A percentile compares a stretch with the other conserved stretches of the same genome.
These are phyloP conservation scores for Mucor lusitanicus DNA, from an alignment of 371 early-diverging fungal species.

Conservation along the genomic window DNA sequence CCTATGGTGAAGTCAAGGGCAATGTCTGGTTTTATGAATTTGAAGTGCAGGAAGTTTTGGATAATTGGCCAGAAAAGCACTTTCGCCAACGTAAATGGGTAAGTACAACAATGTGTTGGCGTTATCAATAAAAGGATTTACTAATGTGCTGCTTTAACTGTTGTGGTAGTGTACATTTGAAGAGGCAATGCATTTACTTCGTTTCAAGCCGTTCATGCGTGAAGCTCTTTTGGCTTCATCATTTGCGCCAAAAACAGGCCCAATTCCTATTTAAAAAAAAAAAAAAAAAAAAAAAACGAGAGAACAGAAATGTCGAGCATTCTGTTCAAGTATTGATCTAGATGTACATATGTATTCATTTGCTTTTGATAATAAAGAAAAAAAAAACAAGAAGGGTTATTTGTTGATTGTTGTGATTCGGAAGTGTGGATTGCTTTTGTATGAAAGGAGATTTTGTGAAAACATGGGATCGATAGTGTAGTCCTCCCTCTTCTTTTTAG, in stretches of 20 bases:
- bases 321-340: not conserved
- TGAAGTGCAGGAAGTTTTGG: constrained; percentile 50
- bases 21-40: constrained; percentile 60
- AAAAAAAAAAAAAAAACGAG: not conserved
- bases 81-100: constrained; percentile 63
- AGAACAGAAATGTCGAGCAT: not conserved
- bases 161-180: constrained; percentile 48
- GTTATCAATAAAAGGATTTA: not conserved
- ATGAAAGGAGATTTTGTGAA: too few relatives aligned
- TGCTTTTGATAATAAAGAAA: not conserved
- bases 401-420: too few relatives aligned
- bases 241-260: constrained; percentile 20
- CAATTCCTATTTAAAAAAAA: not conserved
- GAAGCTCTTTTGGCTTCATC: constrained; percentile 51
- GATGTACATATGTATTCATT: not conserved
- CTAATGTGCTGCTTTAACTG: not conserved
- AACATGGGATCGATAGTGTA: too few relatives aligned
- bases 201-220: constrained; percentile 58
- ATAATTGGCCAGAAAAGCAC: constrained; percentile 59
- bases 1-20: constrained; percentile 47
- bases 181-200: constrained; percentile 49
- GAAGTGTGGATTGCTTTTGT: too few relatives aligned
- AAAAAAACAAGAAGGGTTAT: too few relatives aligned
- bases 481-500: too few relatives aligned
- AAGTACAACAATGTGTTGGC: constrained; percentile 4